Conservation (phyloP, 768 basidiomycete genomes). For the Nidularia pulvinata region DNA sequence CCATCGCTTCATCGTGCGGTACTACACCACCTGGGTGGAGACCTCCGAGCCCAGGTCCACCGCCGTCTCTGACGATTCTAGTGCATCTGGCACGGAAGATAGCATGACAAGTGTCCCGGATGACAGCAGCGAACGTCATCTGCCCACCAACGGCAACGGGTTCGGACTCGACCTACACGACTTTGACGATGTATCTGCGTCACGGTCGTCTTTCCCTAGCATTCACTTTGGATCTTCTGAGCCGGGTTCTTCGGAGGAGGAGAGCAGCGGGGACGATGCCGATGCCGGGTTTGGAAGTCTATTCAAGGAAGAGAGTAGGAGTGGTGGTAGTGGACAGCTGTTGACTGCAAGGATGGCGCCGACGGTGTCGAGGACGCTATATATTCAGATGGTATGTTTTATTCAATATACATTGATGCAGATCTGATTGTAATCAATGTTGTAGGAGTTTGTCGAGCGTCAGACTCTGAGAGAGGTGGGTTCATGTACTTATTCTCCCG, state of each 20-base stretch:
- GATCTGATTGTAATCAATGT: background rate
- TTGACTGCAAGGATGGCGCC: conserved; percentile 9
- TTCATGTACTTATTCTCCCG: background rate
- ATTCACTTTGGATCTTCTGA: conserved; percentile 66
- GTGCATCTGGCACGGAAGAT: conserved; percentile 29
- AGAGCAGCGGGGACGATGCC: conserved; percentile 33
- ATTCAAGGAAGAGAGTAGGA: conserved; percentile 4
- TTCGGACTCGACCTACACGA: conserved; percentile 67
- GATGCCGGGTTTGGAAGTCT: conserved; percentile 34
- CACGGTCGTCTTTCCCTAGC: conserved; percentile 74
- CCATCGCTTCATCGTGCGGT: conserved; percentile 90
- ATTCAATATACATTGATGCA: background rate
- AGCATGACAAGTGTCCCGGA: conserved; percentile 51
- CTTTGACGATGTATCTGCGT: conserved; percentile 59
- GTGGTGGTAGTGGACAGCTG: too few species aligned
- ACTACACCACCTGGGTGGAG: conserved; percentile 93
- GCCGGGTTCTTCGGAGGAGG: conserved; percentile 28
- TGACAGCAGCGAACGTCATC: conserved; percentile 22
- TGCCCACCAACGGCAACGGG: conserved; percentile 43
- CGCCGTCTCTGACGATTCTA: conserved; percentile 56
- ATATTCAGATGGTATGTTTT: conserved; percentile 88
- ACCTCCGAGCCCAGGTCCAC: conserved; percentile 51
- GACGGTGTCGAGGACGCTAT: conserved; percentile 60
- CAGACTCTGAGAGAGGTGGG: conserved; percentile 86
- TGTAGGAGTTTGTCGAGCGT: conserved; percentile 85